Conservation (phyloP, 75 land plant genomes). For the Gnetum montanum region DNA sequence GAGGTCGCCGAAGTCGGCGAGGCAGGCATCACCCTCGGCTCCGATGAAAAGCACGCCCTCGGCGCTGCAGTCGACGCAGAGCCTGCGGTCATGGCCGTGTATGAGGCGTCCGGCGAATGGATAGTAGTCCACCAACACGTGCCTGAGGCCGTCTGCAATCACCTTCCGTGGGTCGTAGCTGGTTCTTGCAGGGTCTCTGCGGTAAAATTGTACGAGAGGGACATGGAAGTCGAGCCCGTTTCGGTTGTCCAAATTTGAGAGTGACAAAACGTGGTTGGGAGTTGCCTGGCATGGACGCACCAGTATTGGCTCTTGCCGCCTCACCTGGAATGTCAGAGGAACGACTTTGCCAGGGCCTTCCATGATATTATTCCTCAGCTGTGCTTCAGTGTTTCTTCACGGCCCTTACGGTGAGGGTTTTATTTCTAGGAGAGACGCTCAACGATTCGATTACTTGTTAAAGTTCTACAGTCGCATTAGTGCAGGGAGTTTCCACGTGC, state of each 20-base stretch:
- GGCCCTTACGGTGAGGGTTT: no score
- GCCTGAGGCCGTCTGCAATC: slow-evolving; percentile 23
- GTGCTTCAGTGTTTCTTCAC: no score
- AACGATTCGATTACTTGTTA: no score
- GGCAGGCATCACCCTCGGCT: slow-evolving; percentile 40
- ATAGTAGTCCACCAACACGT: slow-evolving; percentile 41
- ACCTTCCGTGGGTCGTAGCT: slow-evolving; percentile 25
- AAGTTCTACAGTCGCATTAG: no score
- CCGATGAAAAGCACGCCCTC: slow-evolving; percentile 50
- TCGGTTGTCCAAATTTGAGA: slow-evolving; percentile 33
- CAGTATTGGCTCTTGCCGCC: slow-evolving; percentile 6
- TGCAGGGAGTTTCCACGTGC: no score
- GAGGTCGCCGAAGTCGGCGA: slow-evolving; percentile 23
- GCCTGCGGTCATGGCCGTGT: slow-evolving; percentile 25
- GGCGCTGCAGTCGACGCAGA: slow-evolving; percentile 46
- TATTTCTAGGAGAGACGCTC: no score
- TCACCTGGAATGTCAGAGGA: slow-evolving; percentile 5
- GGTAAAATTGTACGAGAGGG: slow-evolving; percentile 29
- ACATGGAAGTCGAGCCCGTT: slow-evolving; percentile 29
- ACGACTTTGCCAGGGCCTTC: no score
- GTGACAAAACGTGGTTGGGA: slow-evolving; percentile 17
- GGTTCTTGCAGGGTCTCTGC: not conserved
- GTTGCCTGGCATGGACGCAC: slow-evolving; percentile 18
- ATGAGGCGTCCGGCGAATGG: slow-evolving; percentile 48
- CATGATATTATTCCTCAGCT: no score